Conservation (phyloP, 2,329 filamentous ascomycete species). For the Colletotrichum tanaceti region DNA sequence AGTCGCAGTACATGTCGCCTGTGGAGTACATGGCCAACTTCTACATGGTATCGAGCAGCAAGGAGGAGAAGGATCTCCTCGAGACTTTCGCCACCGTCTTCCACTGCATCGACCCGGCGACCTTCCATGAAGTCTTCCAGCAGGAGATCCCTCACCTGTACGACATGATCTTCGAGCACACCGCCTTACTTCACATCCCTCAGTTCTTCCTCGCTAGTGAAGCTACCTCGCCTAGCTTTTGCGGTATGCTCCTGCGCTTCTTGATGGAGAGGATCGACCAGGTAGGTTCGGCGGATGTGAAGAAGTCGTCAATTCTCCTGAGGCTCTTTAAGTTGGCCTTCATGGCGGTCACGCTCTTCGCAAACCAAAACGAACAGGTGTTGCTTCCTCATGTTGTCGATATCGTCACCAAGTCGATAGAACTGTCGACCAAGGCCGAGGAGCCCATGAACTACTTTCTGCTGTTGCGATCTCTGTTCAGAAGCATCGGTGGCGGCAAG, state of each 20-base stretch:
- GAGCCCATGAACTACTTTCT: slow-evolving; percentile 99
- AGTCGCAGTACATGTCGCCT: slow-evolving; percentile 81
- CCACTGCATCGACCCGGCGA: slow-evolving; percentile 97
- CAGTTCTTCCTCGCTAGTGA: slow-evolving; percentile 99
- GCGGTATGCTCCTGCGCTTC: slow-evolving; percentile 97
- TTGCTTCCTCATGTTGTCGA: slow-evolving; percentile 95
- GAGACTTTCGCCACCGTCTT: slow-evolving; percentile 99
- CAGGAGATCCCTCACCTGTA: slow-evolving; percentile 97
- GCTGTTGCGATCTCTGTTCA: slow-evolving; percentile 88
- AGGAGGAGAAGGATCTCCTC: slow-evolving; percentile 96
- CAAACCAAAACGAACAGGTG: slow-evolving; percentile 93
- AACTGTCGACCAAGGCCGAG: slow-evolving; percentile 93
- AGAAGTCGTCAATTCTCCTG: slow-evolving; percentile 91
- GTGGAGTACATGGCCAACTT: slow-evolving; percentile 95
- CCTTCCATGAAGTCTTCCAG: slow-evolving; percentile 98
- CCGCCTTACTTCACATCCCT: slow-evolving; percentile 90
- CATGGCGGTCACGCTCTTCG: slow-evolving; percentile 98
- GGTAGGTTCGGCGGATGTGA: slow-evolving; percentile 90
- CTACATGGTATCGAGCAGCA: slow-evolving; percentile 91
- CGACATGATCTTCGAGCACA: slow-evolving; percentile 97
- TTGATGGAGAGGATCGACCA: slow-evolving; percentile 97
- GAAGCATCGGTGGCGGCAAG: slow-evolving; percentile 95
- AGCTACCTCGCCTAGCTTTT: slow-evolving; percentile 96
- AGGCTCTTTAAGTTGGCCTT: slow-evolving; percentile 98
- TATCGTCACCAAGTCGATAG: slow-evolving; percentile 97